A percentile compares a stretch with the other conserved stretches of the same genome.
These are phyloP conservation scores for Skeletonema tropicum DNA, from an alignment of 108 stramenopile genomes.

Conservation along the genomic window DNA sequence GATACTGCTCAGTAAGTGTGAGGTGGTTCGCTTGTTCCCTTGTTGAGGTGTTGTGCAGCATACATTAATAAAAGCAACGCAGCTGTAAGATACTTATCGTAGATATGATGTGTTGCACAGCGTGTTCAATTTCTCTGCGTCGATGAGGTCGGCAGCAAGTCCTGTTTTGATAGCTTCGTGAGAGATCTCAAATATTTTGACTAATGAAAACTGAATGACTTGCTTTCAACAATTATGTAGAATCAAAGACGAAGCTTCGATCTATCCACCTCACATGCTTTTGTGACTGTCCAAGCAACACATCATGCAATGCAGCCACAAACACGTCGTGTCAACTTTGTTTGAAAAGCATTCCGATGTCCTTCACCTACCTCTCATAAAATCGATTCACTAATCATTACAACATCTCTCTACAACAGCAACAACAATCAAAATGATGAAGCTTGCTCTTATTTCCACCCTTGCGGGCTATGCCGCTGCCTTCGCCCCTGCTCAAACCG, in stretches of 20 bases:
- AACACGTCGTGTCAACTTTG: not conserved
- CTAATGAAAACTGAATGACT: not conserved
- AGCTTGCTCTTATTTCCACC: constrained; percentile 32
- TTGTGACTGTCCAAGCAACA: not conserved
- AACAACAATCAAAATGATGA: constrained; percentile 35
- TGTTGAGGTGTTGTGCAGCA: too few relatives aligned
- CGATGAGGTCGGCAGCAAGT: not conserved
- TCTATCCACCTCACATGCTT: too few relatives aligned
- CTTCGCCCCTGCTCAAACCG: constrained; percentile 39
- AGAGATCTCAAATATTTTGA: not conserved
- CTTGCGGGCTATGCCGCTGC: constrained; percentile 47
- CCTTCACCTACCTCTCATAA: not conserved
- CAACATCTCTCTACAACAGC: not conserved
- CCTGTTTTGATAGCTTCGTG: not conserved
- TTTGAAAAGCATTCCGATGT: not conserved
- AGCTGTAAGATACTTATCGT: too few relatives aligned
- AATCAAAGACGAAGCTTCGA: not conserved
- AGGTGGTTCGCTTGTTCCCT: too few relatives aligned
- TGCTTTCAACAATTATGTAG: not conserved
- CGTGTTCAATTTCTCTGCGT: not conserved
- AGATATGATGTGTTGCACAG: too few relatives aligned
- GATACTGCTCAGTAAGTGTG: too few relatives aligned
- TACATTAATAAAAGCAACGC: too few relatives aligned
- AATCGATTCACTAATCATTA: not conserved
- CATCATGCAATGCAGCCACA: not conserved